Evolutionary conservation across 2,329 filamentous ascomycete species (phyloP).

Genomic region (Nigrospora oryzae): DNA sequence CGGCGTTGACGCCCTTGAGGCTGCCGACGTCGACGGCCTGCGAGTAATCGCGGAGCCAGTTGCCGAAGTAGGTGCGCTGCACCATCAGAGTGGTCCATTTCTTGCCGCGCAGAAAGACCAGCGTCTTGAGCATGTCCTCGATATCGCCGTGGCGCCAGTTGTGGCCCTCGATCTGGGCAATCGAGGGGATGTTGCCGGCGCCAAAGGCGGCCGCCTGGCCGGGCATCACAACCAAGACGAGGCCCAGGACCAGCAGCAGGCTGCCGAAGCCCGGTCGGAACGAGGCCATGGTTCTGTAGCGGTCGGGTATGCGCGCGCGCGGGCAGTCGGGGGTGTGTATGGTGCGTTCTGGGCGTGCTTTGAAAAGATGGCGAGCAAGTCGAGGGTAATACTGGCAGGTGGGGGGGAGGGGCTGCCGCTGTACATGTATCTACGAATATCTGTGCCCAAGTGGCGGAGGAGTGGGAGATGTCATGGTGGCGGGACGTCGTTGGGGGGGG

Average conservation of each 20-base stretch:
- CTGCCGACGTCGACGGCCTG: conserved; percentile 77
- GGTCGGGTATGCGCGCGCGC: neutral
- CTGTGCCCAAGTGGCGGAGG: no score
- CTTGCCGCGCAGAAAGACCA: conserved; percentile 70
- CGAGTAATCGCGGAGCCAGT: conserved; percentile 81
- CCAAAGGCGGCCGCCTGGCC: conserved; percentile 54
- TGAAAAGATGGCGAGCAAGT: no score
- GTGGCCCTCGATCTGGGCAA: conserved; percentile 52
- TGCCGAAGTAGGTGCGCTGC: conserved; percentile 75
- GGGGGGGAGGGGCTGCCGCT: no score
- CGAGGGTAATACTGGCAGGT: no score
- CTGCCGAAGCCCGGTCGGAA: conserved; percentile 36
- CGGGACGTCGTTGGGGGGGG: no score
- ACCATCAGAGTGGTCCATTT: conserved; percentile 79
- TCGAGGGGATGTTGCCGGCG: conserved; percentile 64
- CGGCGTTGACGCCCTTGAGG: conserved; percentile 68
- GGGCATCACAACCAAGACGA: conserved; percentile 50
- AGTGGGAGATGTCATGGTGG: no score
- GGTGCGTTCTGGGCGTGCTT: no score
- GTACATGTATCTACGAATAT: no score
- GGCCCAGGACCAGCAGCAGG: conserved; percentile 41
- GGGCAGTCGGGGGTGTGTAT: no score
- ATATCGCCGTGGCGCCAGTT: conserved; percentile 72
- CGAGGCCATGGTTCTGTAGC: conserved; percentile 32
- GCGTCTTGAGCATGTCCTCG: conserved; percentile 71